Evolutionary conservation across 352 stramenopile genomes (phyloP).

Genomic region (Globisporangium paroecandrum): DNA sequence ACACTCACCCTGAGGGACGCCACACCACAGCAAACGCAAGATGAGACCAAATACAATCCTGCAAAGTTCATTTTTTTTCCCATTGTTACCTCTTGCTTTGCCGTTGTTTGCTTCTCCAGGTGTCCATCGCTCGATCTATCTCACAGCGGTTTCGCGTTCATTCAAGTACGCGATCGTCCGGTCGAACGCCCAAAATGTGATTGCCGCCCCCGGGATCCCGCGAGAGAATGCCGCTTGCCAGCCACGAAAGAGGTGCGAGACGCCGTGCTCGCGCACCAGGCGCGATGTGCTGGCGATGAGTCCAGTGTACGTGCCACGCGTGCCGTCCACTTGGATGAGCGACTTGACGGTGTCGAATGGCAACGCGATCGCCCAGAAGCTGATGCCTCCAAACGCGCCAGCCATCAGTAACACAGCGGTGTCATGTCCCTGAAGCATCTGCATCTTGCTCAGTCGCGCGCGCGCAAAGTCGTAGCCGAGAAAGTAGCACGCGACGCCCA

Average conservation of each 20-base stretch:
- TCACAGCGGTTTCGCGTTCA: conserved; percentile 22
- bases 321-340: conserved; percentile 70
- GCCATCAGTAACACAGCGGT: conserved; percentile 53
- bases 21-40: no score
- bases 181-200: conserved; percentile 82
- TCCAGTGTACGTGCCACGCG: conserved; percentile 37
- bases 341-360: conserved; percentile 87
- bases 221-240: conserved; percentile 81
- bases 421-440: conserved; percentile 29
- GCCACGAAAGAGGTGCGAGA: conserved; percentile 66
- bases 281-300: conserved; percentile 33
- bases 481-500: conserved; percentile 86
- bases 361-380: conserved; percentile 81
- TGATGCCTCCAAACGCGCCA: conserved; percentile 73
- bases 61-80: neutral
- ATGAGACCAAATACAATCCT: no score
- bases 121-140: neutral
- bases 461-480: conserved; percentile 78
- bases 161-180: conserved; percentile 53
- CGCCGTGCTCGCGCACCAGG: conserved; percentile 53
- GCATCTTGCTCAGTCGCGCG: conserved; percentile 24
- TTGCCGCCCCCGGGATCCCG: conserved; percentile 68
- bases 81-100: conserved; percentile 5
- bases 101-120: no score
- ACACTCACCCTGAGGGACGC: neutral